Evolutionary conservation across 1,139 yeast species (phyloP).

Genomic region (Ogataea hybrid): DNA sequence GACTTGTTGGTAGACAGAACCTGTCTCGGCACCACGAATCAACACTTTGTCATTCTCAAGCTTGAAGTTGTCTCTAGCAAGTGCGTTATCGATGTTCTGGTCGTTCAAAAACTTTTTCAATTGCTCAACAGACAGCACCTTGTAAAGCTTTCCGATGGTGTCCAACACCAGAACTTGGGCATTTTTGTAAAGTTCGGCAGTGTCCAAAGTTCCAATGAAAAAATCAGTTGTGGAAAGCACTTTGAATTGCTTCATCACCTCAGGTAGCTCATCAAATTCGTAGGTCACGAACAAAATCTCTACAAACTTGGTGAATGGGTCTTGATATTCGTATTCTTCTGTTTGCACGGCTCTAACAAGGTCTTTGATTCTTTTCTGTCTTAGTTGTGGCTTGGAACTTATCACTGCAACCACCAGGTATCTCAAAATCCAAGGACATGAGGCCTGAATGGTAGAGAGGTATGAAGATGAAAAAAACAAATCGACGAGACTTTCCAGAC

Average conservation of each 20-base stretch:
- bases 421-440: conserved; percentile 65
- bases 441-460: conserved; percentile 61
- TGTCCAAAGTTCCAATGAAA: conserved; percentile 41
- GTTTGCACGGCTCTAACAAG: conserved; percentile 53
- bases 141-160: conserved; percentile 27
- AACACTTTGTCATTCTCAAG: conserved; percentile 31
- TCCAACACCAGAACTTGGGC: conserved; percentile 23
- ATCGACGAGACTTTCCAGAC: conserved; percentile 48
- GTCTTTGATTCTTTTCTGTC: conserved; percentile 53
- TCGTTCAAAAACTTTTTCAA: conserved; percentile 18
- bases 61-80: conserved; percentile 15
- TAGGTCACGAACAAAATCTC: conserved; percentile 53
- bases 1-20: conserved; percentile 52
- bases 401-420: conserved; percentile 60
- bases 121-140: conserved; percentile 19
- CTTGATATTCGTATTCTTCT: conserved; percentile 59
- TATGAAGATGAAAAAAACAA: conserved; percentile 56
- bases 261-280: conserved; percentile 51
- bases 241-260: conserved; percentile 44
- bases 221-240: conserved; percentile 50
- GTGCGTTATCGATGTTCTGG: conserved; percentile 8
- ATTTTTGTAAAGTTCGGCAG: conserved; percentile 22
- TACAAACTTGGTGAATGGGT: conserved; percentile 57
- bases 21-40: conserved; percentile 44
- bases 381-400: conserved; percentile 30